phyloP scores from a whole-genome alignment of 345 rosid genomes.

The Brassica juncea region DNA sequence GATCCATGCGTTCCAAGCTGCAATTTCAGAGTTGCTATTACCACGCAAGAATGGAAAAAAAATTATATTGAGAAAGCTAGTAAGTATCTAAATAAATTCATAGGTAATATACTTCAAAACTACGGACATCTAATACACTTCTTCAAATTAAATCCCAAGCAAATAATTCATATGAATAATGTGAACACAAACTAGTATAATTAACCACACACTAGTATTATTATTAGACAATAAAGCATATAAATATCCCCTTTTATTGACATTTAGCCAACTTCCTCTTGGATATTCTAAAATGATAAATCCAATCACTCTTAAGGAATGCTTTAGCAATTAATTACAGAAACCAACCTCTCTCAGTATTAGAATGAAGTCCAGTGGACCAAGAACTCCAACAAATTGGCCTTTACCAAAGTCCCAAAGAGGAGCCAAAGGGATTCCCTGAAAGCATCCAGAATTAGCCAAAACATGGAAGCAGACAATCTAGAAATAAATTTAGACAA shows the following conservation, averaged over 20 bases:
- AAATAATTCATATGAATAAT: not conserved
- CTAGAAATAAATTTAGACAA: slow-evolving; percentile 3
- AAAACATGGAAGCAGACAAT: slow-evolving; percentile 14
- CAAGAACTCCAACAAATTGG: slow-evolving; percentile 80
- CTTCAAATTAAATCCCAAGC: not conserved
- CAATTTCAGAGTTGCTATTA: slow-evolving; percentile 35
- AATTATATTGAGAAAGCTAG: slow-evolving; percentile 12
- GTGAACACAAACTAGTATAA: not conserved
- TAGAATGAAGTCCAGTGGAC: slow-evolving; percentile 76
- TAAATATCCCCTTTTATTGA: not conserved
- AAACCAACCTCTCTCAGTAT: slow-evolving; percentile 70
- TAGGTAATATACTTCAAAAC: not conserved
- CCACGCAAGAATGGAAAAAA: slow-evolving; percentile 10
- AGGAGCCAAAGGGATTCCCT: slow-evolving; percentile 85
- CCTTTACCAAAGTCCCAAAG: slow-evolving; percentile 73
- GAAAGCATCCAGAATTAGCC: slow-evolving; percentile 40
- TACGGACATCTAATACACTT: not conserved
- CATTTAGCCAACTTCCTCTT: not conserved
- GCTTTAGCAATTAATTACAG: not conserved
- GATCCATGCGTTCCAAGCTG: slow-evolving; percentile 86
- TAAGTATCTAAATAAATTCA: slow-evolving; percentile 5
- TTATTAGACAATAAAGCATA: not conserved
- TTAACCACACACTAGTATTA: not conserved
- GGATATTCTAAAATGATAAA: not conserved
- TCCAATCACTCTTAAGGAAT: not conserved